These are phyloP conservation scores for Talaromyces sp. DNA, from an alignment of 2,329 filamentous ascomycete genomes.

Conservation along the genomic window DNA sequence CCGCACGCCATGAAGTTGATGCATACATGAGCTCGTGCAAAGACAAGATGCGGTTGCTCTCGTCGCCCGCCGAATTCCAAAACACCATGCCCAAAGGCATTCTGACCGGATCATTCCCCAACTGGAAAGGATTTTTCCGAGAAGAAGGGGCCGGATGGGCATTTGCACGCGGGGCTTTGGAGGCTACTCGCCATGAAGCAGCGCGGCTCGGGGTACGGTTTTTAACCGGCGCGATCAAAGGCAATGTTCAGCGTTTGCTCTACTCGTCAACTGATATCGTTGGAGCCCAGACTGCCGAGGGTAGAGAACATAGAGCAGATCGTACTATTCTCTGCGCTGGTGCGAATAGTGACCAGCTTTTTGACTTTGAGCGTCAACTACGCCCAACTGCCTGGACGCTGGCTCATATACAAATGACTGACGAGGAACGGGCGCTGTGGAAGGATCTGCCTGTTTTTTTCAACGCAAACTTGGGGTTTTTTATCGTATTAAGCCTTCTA, in stretches of 20 bases:
- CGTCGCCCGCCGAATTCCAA: conserved; percentile 41
- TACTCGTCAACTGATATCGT: conserved; percentile 31
- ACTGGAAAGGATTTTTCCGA: conserved; percentile 41
- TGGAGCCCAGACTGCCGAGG: conserved; percentile 36
- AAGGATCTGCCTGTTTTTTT: conserved; percentile 47
- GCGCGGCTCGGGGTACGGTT: conserved; percentile 42
- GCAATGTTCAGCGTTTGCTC: conserved; percentile 33
- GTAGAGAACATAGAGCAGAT: conserved; percentile 30
- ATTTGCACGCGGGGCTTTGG: conserved; percentile 44
- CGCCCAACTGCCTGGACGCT: conserved; percentile 48
- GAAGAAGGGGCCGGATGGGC: conserved; percentile 48
- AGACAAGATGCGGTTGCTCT: conserved; percentile 20
- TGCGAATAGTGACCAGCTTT: conserved; percentile 34
- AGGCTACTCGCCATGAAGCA: conserved; percentile 42
- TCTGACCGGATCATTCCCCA: conserved; percentile 35
- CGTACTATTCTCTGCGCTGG: conserved; percentile 41
- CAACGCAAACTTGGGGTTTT: conserved; percentile 45
- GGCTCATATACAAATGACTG: conserved; percentile 47
- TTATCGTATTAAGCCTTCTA: conserved; percentile 28
- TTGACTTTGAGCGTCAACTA: conserved; percentile 44
- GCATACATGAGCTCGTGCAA: conserved; percentile 2
- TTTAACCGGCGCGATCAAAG: conserved; percentile 35
- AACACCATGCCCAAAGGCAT: conserved; percentile 47
- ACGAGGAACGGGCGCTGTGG: conserved; percentile 42
- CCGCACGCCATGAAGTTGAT: background rate